Base-by-base conservation (phyloP, 2,329 filamentous ascomycete species). In the Drechmeria coniospora region DNA sequence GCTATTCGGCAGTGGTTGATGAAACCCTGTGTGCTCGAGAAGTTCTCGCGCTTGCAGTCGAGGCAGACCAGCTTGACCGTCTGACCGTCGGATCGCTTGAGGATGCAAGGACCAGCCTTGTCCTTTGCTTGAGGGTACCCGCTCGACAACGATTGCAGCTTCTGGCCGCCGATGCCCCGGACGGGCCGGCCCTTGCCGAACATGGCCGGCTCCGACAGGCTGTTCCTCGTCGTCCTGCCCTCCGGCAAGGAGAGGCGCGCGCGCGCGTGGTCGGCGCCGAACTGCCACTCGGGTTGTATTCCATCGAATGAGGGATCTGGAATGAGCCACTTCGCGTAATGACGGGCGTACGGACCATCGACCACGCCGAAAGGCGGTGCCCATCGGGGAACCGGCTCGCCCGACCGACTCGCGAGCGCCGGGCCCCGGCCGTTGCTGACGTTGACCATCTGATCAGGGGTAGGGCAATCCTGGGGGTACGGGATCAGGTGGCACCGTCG, bases 1-100 rank as follows among this genome's bases (percentile, higher is more conserved):
- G 86, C 84, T 43, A 98, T 95, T 32, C 90, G 83, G 50, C 87
- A 95, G 49, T 98, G 90, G 47, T 98, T 98, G 58, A 98, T 90
- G 56, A 95, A 95, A n/a, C 90, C 90, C 53, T 95, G 90, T 0
- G 86, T 92, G 57, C 86, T 95, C 31, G 79, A 86, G 47, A 95
- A 95, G 51, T 94, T 82, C 49, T 83, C 81, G 37, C 87, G 70
- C 27, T 83, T 68, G 53, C 90, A 95, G 50, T 90, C 79, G 33
- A 80, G 56, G 59, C 90, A 98, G 36, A 92, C 78, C 26, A 95
- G 67, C 54, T 92, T 92, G 37, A 95, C 87, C 37, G 77, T 74
- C 46, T 81, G 67, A 31, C 81, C 81, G 53, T 95, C 86, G 29
- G 79, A 76, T 42, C 84, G 78, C 55, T 83, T 86, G 48, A 93